These are phyloP conservation scores for Candida chilensis DNA, from an alignment of 805 yeast species.

Conservation along the genomic window DNA sequence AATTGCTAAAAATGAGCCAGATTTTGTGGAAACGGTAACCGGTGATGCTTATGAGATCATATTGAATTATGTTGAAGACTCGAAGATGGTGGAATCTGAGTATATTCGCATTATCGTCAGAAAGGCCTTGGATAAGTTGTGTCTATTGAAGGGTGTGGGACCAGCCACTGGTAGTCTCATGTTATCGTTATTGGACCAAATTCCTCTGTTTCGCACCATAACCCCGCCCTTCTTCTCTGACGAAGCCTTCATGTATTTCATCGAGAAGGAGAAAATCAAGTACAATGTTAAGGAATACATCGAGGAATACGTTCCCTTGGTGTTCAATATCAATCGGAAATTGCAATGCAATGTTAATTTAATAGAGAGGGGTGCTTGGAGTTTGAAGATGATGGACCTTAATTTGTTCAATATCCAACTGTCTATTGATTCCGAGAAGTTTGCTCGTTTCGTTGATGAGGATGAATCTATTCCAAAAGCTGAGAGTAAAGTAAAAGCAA, in stretches of 20 bases:
- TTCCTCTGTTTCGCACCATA: constrained; percentile 4
- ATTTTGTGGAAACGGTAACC: constrained; percentile 18
- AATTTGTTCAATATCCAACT: neutral
- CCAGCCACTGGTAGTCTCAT: constrained; percentile 41
- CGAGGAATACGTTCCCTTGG: constrained; percentile 18
- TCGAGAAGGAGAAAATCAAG: constrained; percentile 24
- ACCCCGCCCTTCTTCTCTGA: constrained; percentile 41
- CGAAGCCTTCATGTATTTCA: constrained; percentile 28
- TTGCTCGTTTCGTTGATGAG: neutral
- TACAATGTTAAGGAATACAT: constrained; percentile 31
- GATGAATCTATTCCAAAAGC: too few relatives aligned
- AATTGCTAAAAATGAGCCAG: constrained; percentile 23
- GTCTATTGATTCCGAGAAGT: neutral
- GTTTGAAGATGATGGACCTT: constrained; percentile 1
- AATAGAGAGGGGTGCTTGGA: neutral
- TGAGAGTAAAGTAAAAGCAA: too few relatives aligned
- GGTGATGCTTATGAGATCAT: constrained; percentile 12
- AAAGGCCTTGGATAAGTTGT: constrained; percentile 16
- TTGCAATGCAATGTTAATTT: neutral
- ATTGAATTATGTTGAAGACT: constrained; percentile 2
- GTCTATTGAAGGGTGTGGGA: constrained; percentile 35
- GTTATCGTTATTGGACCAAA: constrained; percentile 18
- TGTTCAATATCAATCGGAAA: constrained; percentile 1
- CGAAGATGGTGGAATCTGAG: too few relatives aligned
- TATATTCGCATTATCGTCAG: constrained; percentile 7